A percentile compares a stretch with the other conserved stretches of the same genome.
phyloP scores from a whole-genome alignment of 2,329 filamentous ascomycete species.

The Apiospora arundinis region DNA sequence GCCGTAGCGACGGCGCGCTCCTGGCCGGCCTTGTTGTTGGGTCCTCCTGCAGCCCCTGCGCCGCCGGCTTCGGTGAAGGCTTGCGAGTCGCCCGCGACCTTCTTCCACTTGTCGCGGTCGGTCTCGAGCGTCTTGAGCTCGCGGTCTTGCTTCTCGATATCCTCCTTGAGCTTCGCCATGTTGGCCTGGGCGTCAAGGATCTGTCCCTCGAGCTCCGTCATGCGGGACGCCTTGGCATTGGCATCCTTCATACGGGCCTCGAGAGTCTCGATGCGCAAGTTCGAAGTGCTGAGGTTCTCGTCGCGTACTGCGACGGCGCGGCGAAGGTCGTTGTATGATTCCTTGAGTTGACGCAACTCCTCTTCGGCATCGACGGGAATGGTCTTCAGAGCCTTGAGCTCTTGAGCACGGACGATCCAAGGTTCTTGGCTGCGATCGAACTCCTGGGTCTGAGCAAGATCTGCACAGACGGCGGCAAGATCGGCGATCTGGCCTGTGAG shows the following conservation, averaged over 20 bases:
- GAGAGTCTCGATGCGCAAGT: constrained; percentile 92
- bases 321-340: constrained; percentile 80
- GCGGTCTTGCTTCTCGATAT: constrained; percentile 70
- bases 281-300: constrained; percentile 82
- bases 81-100: constrained; percentile 68
- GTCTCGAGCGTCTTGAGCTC: constrained; percentile 69
- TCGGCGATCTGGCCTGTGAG: constrained; percentile 71
- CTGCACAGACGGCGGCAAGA: constrained; percentile 71
- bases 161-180: constrained; percentile 62
- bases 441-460: constrained; percentile 76
- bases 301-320: constrained; percentile 76
- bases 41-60: constrained; percentile 40
- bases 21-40: constrained; percentile 57
- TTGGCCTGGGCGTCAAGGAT: constrained; percentile 60
- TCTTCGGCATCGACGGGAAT: constrained; percentile 84
- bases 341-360: constrained; percentile 79
- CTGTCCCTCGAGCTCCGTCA: constrained; percentile 67
- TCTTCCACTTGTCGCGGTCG: constrained; percentile 75
- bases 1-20: constrained; percentile 73
- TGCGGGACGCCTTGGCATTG: constrained; percentile 74
- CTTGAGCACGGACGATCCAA: constrained; percentile 82
- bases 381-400: constrained; percentile 82
- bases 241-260: constrained; percentile 87
- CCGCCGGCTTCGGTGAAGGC: constrained; percentile 43
- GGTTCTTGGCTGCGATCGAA: constrained; percentile 80